A percentile compares a stretch with the other conserved stretches of the same genome.
These are phyloP conservation scores for Cochlearia excelsa DNA, from an alignment of 345 rosid species.

Conservation along the genomic window DNA sequence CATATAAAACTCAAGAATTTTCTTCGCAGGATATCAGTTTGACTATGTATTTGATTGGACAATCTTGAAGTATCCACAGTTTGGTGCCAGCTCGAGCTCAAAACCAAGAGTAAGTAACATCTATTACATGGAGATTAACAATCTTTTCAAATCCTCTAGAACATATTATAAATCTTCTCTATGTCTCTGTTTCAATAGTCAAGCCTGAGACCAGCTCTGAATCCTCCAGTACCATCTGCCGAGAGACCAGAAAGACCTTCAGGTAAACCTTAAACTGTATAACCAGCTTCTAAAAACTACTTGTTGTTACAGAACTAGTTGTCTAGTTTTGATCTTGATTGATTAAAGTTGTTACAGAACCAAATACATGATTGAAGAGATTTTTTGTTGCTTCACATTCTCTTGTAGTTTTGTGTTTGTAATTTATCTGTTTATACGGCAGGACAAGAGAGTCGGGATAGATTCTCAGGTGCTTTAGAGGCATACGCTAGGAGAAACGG, in stretches of 20 bases:
- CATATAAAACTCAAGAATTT: not conserved
- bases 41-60: slow-evolving; percentile 99
- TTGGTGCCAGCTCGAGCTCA: slow-evolving; percentile 77
- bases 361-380: not conserved
- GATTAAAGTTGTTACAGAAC: slow-evolving; percentile 16
- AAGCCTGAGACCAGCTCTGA: slow-evolving; percentile 51
- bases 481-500: slow-evolving; percentile 67
- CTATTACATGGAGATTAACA: not conserved
- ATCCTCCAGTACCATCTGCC: slow-evolving; percentile 56
- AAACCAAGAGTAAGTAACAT: slow-evolving; percentile 62
- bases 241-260: slow-evolving; percentile 67
- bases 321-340: not conserved
- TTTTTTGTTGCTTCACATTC: slow-evolving; percentile 8
- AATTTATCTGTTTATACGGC: slow-evolving; percentile 27
- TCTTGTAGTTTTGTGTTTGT: not conserved
- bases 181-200: slow-evolving; percentile 41
- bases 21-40: slow-evolving; percentile 79
- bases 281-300: not conserved
- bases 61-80: slow-evolving; percentile 83
- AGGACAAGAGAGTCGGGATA: slow-evolving; percentile 61
- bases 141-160: not conserved
- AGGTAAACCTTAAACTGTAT: slow-evolving; percentile 51
- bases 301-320: not conserved
- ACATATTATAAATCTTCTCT: slow-evolving; percentile 10
- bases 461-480: slow-evolving; percentile 73